Evolutionary conservation across 257 asterid genomes (phyloP).

Genomic region (Ligustrum vulgare): DNA sequence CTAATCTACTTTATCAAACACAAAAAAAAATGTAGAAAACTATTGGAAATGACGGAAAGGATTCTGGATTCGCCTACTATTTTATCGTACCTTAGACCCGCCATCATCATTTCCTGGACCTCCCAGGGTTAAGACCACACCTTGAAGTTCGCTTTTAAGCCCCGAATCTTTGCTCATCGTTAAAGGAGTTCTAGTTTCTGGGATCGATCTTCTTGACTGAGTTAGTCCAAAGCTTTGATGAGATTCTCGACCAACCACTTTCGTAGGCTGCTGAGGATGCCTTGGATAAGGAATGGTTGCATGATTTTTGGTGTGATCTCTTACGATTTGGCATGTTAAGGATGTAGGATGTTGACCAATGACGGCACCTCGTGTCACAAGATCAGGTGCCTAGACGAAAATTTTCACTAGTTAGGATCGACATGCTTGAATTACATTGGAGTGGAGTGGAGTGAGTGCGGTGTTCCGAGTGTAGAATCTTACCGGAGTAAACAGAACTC

Average conservation of each 20-base stretch:
- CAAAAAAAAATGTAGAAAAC: conserved; percentile 26
- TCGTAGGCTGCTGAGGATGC: conserved; percentile 38
- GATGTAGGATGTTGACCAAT: conserved; percentile 34
- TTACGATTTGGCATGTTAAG: conserved; percentile 20
- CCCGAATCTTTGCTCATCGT: conserved; percentile 30
- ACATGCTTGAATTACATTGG: not conserved
- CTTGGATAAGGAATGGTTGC: conserved; percentile 29
- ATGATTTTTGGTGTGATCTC: conserved; percentile 26
- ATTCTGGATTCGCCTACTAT: not conserved
- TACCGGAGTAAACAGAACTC: conserved; percentile 87
- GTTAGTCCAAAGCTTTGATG: conserved; percentile 30
- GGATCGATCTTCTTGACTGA: conserved; percentile 36
- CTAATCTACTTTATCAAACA: not conserved
- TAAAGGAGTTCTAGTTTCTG: conserved; percentile 27
- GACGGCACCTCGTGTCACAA: conserved; percentile 40
- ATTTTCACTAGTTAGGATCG: not conserved
- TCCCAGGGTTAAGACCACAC: conserved; percentile 75
- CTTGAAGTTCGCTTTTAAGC: conserved; percentile 63
- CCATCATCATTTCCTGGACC: conserved; percentile 66
- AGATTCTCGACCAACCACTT: conserved; percentile 28
- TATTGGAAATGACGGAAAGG: not conserved
- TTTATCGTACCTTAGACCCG: conserved; percentile 6
- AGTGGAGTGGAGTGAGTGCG: not conserved
- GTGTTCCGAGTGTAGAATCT: conserved; percentile 19
- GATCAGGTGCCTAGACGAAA: conserved; percentile 58